Evolutionary conservation across 2,329 filamentous ascomycete genomes (phyloP), one percentile per base, ranked within the genome.

Genomic region (Mycosphaerelloides madeirae): DNA sequence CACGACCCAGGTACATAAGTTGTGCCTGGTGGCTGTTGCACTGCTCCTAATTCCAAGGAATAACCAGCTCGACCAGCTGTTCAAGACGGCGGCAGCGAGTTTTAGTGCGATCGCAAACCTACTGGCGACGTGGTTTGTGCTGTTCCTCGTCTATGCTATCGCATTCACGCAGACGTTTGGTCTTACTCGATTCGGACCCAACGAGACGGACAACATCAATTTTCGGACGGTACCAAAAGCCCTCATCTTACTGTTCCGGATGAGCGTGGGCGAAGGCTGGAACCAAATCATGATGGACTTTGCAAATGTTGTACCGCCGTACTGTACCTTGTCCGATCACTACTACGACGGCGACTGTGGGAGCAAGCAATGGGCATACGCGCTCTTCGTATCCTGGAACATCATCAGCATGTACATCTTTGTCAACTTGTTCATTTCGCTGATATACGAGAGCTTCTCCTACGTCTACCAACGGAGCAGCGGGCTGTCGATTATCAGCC

Each of bases 351-450:
- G 88, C 58, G 94, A 98, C 68, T 98, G 93, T 61, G 93, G 93
- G 46, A 95, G 91, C 68, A 79, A 82, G 39, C 78, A 81, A 31
- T 98, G 93, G 89, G 89, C 93, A 6, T 78, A 89, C 40, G 80
- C 83, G 28, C 74, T 98, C 8, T 98, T 98, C 71, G 89, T 97
- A 46, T 81, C 85, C 3, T 98, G 93, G 93, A 98, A 98, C 72
- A 91, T 98, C 59, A 78, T 98, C 68, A 97, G 91, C 85, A 98
- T 98, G 93, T 98, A 98, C 70, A 95, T 98, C 60, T 98, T 98
- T 61, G 91, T 97, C 62, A 96, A 91, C 62, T 72, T 98, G 63
- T 98, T 98, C 66, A 91, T 98, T 47, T 98, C 93, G 38, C 81
- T 98, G 65, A 98, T 98, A 57, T 98, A 94, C 70, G 93, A 98